Base-by-base conservation (phyloP, 495 filamentous ascomycete species). In the Pyrenula aspistea region DNA sequence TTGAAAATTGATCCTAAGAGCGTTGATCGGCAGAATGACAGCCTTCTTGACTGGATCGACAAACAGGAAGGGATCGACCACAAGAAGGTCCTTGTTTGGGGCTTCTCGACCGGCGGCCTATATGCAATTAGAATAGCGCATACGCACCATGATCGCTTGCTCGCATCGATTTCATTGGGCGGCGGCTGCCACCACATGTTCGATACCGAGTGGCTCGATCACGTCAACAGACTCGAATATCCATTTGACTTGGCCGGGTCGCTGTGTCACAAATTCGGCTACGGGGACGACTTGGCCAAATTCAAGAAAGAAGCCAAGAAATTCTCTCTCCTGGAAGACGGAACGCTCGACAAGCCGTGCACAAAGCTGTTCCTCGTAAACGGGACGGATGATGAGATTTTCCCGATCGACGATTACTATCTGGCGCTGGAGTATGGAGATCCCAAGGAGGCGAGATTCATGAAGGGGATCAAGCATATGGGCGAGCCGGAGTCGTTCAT, bases 371-470 rank as follows among this genome's bases (percentile, higher is more conserved):
- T 91, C 36, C 65, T 89, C 49, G 71, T 90, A 54, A 91, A 91
- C 65, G 85, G 86, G 12, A 80, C 78, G 10, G 72, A 79, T 31
- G 86, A 89, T 58, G 86, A 84, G 8, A 74, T 90, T 51, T 86
- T 88, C 69, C 88, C 87, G 0, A 86, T 91, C 56, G 86, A 90
- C 61, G 87, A 91, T 65, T 89, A 76, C 58, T 81, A 80, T 65
- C 69, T 83, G 60, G 71, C 81, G 15, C 76, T 88, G 57, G 82
- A 86, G 63, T 79, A 89, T 58, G 87, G 86, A 12, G 75, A 76
- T 56, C 81, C 83, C 24, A 92, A 91, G 72, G 87, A 91, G 66
- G 85, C 76, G 49, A 69, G 73, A 2, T 84, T 86, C 70, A 83
- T 83, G 61, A 63, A 74, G 2, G 77, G 76, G 0, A 72, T 78